Evolutionary conservation across 208 protist genomes (phyloP).

Genomic region (Strigomonas culicis): DNA sequence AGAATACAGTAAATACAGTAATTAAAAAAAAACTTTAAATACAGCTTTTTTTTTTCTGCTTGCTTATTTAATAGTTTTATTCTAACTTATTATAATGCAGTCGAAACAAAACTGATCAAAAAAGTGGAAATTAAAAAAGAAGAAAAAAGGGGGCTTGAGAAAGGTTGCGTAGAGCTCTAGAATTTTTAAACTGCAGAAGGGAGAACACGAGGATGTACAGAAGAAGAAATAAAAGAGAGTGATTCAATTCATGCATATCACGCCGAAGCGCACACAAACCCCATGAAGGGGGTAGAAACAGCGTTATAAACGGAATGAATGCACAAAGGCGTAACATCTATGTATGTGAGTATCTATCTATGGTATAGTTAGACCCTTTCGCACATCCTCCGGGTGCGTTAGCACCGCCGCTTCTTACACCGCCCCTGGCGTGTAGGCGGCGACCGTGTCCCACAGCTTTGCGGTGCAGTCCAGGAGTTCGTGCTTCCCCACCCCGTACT

Average conservation of each 20-base stretch:
- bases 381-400: no score
- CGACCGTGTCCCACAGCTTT: slow-evolving; percentile 52
- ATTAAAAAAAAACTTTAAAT: slow-evolving; percentile 2
- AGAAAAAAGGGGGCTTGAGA: slow-evolving; percentile 1
- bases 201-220: not conserved
- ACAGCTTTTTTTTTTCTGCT: slow-evolving; percentile 6
- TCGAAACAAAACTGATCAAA: slow-evolving; percentile 1
- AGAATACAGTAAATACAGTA: slow-evolving; percentile 11
- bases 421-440: slow-evolving; percentile 31
- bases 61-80: slow-evolving; percentile 2
- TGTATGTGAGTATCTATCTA: not conserved
- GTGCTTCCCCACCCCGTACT: slow-evolving; percentile 46
- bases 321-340: not conserved
- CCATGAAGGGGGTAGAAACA: no score
- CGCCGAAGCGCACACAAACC: no score
- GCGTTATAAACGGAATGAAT: not conserved
- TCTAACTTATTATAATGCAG: not conserved
- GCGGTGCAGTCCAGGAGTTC: slow-evolving; percentile 43
- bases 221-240: not conserved
- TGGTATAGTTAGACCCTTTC: not conserved
- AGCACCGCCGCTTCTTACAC: no score
- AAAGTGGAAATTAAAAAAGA: slow-evolving; percentile 5
- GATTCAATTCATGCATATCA: no score
- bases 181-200: not conserved
- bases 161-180: not conserved